phyloP scores from a whole-genome alignment of 2,329 filamentous ascomycete species.

The Ceratocystis alfenasii region DNA sequence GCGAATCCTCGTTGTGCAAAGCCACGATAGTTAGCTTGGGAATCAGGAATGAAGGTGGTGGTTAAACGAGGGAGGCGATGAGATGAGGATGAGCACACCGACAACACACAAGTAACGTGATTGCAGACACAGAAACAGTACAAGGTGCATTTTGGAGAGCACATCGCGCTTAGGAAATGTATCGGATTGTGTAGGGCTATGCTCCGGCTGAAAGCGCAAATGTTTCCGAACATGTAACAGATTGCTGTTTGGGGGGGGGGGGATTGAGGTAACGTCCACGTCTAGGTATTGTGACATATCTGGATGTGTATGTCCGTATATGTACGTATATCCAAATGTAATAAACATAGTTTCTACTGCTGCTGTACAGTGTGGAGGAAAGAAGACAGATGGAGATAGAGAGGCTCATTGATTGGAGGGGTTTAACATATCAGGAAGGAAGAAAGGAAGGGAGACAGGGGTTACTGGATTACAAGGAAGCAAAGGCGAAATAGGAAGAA shows the following conservation, averaged over 20 bases:
- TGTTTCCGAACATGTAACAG: slow-evolving; percentile 6
- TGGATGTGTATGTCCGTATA: not conserved
- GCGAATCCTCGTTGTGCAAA: slow-evolving; percentile 2
- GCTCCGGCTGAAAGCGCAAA: not conserved
- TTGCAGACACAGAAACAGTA: not conserved
- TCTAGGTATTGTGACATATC: not conserved
- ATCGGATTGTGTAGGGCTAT: not conserved
- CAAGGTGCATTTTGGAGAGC: not conserved
- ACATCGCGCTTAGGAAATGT: not conserved
- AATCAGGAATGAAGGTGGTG: not conserved
- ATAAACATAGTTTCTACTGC: not conserved
- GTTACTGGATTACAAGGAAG: not conserved
- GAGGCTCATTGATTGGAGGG: not conserved
- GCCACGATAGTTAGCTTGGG: slow-evolving; percentile 4
- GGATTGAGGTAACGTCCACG: not conserved
- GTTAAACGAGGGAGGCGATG: not conserved
- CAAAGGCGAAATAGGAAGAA: not conserved
- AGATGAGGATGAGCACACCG: not conserved
- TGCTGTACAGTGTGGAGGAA: not conserved
- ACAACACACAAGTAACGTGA: not conserved
- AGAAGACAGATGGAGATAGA: not conserved
- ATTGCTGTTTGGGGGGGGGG: not conserved
- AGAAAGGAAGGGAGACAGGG: not conserved
- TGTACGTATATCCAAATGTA: not conserved
- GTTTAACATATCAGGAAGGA: not conserved